Percentiles rank a stretch among this genome's conserved stretches.
phyloP scores from a whole-genome alignment of 208 protist genomes.

The Herpetomonas muscarum region DNA sequence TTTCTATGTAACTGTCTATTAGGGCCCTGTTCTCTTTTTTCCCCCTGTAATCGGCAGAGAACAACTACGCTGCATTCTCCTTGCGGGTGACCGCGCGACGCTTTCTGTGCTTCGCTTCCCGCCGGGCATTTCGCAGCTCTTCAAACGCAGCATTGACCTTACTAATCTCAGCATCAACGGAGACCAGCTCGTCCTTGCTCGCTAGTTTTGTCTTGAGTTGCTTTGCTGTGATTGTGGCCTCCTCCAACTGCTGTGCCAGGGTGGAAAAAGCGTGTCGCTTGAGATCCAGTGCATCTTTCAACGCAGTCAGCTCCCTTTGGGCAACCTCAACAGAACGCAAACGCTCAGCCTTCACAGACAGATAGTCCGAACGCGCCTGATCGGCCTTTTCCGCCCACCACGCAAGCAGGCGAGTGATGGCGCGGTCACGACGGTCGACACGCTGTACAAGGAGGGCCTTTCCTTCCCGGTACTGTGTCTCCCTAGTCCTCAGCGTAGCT shows the following conservation, averaged over 20 bases:
- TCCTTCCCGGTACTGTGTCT: conserved; percentile 15
- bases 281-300: conserved; percentile 20
- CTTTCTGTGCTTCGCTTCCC: too few relatives aligned
- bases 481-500: conserved; percentile 13
- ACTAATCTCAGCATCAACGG: conserved; percentile 11
- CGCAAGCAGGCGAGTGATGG: conserved; percentile 22
- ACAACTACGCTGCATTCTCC: too few relatives aligned
- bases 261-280: conserved; percentile 17
- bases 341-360: conserved; percentile 20
- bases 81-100: too few relatives aligned
- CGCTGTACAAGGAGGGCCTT: conserved; percentile 18
- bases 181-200: conserved; percentile 11
- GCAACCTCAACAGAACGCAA: conserved; percentile 1
- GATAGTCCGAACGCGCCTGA: conserved; percentile 24
- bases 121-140: too few relatives aligned
- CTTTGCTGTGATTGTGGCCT: conserved; percentile 16
- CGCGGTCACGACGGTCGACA: conserved; percentile 36
- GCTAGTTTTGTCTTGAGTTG: conserved; percentile 12
- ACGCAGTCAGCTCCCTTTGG: conserved; percentile 22
- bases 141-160: too few relatives aligned
- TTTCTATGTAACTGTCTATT: too few relatives aligned
- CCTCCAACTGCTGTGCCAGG: conserved; percentile 7
- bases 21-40: too few relatives aligned
- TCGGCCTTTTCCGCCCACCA: conserved; percentile 35
- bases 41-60: too few relatives aligned